A percentile compares a stretch with the other conserved stretches of the same genome.
Conservation (phyloP, 2,329 filamentous ascomycete species). For the Diaporthe caulivora region DNA sequence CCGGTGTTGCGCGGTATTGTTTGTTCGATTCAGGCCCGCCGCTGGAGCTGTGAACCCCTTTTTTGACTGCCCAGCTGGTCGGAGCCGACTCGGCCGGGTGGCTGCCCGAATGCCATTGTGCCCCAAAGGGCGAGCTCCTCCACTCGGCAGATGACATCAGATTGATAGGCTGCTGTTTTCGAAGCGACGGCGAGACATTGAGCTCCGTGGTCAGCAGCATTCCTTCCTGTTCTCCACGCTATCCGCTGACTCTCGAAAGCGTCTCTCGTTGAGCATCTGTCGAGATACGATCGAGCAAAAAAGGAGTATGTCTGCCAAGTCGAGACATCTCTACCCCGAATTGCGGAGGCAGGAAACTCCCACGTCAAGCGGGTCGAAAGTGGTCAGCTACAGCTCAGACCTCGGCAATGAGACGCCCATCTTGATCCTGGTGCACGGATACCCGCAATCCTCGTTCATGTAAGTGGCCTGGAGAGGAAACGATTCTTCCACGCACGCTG, state of each 20-base stretch:
- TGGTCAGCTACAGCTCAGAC: slow-evolving; percentile 44
- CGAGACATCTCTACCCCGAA: slow-evolving; percentile 41
- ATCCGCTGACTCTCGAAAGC: background rate
- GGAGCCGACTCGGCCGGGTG: slow-evolving; percentile 4
- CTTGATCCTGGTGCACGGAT: slow-evolving; percentile 59
- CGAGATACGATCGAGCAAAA: background rate
- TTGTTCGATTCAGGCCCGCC: background rate
- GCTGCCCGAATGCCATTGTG: background rate
- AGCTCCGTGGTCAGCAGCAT: background rate
- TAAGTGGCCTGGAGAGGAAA: slow-evolving; percentile 5
- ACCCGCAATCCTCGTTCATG: slow-evolving; percentile 55
- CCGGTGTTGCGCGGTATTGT: background rate
- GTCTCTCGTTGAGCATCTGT: background rate
- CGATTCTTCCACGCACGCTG: background rate
- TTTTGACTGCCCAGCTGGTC: too few relatives aligned
- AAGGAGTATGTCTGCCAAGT: slow-evolving; percentile 35
- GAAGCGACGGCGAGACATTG: background rate
- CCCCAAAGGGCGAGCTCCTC: slow-evolving; percentile 2
- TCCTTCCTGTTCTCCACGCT: background rate
- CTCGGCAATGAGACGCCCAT: slow-evolving; percentile 46
- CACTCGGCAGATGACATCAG: slow-evolving; percentile 13
- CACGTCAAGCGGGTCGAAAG: slow-evolving; percentile 42
- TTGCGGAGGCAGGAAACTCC: slow-evolving; percentile 41
- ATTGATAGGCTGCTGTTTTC: background rate
- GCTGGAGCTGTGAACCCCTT: background rate